A percentile compares a stretch with the other conserved stretches of the same genome.
These are phyloP conservation scores for Cyclocybe aegerita DNA, from an alignment of 768 basidiomycete species.

Conservation along the genomic window DNA sequence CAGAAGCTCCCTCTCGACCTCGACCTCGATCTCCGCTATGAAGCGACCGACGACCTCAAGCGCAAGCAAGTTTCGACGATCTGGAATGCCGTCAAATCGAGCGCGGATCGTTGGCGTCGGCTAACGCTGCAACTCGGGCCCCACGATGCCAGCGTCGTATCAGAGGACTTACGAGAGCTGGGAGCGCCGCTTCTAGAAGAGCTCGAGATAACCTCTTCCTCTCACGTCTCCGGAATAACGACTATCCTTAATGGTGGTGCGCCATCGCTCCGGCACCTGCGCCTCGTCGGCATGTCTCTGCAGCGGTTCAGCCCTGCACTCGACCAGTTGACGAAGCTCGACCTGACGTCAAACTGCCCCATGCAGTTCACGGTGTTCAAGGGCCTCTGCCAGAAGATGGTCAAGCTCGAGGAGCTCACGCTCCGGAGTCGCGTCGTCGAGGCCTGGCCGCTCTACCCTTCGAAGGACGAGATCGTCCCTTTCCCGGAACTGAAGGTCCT, in stretches of 20 bases:
- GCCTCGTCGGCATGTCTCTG: slow-evolving; percentile 15
- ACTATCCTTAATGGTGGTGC: slow-evolving; percentile 13
- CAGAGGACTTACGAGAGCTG: slow-evolving; percentile 13
- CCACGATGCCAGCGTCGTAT: slow-evolving; percentile 10
- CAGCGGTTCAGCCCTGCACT: slow-evolving; percentile 15
- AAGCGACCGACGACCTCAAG: slow-evolving; percentile 3
- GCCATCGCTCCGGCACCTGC: slow-evolving; percentile 17
- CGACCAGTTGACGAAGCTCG: slow-evolving; percentile 15
- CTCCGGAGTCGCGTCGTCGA: slow-evolving; percentile 19
- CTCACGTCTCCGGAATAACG: slow-evolving; percentile 9
- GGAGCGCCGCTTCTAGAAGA: slow-evolving; percentile 16
- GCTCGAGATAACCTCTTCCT: slow-evolving; percentile 14
- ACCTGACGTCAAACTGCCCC: slow-evolving; percentile 16
- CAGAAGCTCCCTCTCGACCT: slow-evolving; percentile 17
- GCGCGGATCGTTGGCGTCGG: slow-evolving; percentile 16
- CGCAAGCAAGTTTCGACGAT: slow-evolving; percentile 8
- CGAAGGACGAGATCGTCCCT: slow-evolving; percentile 12
- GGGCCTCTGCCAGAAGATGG: slow-evolving; percentile 15
- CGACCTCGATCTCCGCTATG: slow-evolving; percentile 18
- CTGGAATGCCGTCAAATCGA: slow-evolving; percentile 15
- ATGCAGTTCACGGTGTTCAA: slow-evolving; percentile 15
- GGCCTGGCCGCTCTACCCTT: slow-evolving; percentile 19
- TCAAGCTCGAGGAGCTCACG: slow-evolving; percentile 16
- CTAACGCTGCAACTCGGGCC: slow-evolving; percentile 12
- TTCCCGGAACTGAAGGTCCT: slow-evolving; percentile 19